Evolutionary conservation across 2,329 filamentous ascomycete genomes (phyloP).

Genomic region (Thielaviopsis populi): DNA sequence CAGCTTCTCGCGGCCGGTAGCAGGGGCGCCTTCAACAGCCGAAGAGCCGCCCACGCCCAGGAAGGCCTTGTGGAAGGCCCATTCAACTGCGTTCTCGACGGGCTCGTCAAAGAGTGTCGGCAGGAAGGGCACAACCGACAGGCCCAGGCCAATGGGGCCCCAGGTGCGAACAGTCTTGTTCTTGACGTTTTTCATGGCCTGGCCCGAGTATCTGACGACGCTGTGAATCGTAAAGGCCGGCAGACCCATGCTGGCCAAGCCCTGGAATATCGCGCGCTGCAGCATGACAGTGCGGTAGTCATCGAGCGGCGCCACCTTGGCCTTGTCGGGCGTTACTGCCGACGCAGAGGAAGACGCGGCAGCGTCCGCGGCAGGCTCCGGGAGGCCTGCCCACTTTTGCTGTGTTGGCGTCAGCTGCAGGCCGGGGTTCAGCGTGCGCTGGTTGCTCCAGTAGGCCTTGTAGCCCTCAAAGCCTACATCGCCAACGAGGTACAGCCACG

Average conservation of each 20-base stretch:
- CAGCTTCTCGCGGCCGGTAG: slow-evolving; percentile 35
- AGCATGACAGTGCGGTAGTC: slow-evolving; percentile 86
- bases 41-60: slow-evolving; percentile 49
- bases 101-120: slow-evolving; percentile 81
- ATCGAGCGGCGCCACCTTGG: slow-evolving; percentile 53
- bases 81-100: slow-evolving; percentile 83
- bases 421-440: slow-evolving; percentile 55
- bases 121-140: slow-evolving; percentile 65
- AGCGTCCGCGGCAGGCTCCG: slow-evolving; percentile 21
- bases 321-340: slow-evolving; percentile 21
- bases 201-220: slow-evolving; percentile 77
- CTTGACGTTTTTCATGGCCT: slow-evolving; percentile 69
- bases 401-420: slow-evolving; percentile 37
- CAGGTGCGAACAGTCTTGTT: slow-evolving; percentile 64
- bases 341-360: background rate
- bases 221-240: slow-evolving; percentile 90
- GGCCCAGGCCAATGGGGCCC: slow-evolving; percentile 74
- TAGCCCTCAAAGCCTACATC: slow-evolving; percentile 91
- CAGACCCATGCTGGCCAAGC: slow-evolving; percentile 79
- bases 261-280: slow-evolving; percentile 81
- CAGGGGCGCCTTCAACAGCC: slow-evolving; percentile 40
- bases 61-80: slow-evolving; percentile 73
- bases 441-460: slow-evolving; percentile 83
- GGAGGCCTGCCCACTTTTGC: slow-evolving; percentile 34
- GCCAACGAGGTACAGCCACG: slow-evolving; percentile 81